Evolutionary conservation across 1,139 yeast species (phyloP).

Genomic region (Lodderomyces orthopsilosis): DNA sequence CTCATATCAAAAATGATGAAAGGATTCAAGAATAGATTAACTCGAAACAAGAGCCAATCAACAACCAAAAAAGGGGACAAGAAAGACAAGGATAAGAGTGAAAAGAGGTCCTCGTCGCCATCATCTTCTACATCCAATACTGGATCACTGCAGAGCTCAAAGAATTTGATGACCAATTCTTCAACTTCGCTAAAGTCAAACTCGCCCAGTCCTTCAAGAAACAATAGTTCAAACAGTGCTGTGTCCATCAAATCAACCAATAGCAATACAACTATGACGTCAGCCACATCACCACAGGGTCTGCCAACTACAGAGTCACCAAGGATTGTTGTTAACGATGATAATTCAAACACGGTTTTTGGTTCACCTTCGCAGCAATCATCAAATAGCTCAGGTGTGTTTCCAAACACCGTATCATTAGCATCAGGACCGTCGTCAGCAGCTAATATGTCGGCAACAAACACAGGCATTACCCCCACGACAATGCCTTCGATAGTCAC

Average conservation of each 20-base stretch:
- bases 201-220: slow-evolving; percentile 25
- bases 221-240: slow-evolving; percentile 32
- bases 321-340: slow-evolving; percentile 26
- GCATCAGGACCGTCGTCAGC: slow-evolving; percentile 5
- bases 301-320: slow-evolving; percentile 25
- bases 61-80: slow-evolving; percentile 35
- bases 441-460: slow-evolving; percentile 15
- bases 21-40: slow-evolving; percentile 50
- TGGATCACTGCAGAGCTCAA: slow-evolving; percentile 25
- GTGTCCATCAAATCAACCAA: slow-evolving; percentile 26
- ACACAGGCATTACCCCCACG: slow-evolving; percentile 9
- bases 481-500: slow-evolving; percentile 11
- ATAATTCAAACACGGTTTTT: slow-evolving; percentile 9
- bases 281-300: slow-evolving; percentile 16
- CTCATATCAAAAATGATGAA: slow-evolving; percentile 40
- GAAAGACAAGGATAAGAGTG: slow-evolving; percentile 27
- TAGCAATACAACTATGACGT: slow-evolving; percentile 15
- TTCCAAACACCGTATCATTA: slow-evolving; percentile 1
- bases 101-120: slow-evolving; percentile 15
- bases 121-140: slow-evolving; percentile 11
- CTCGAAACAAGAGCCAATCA: slow-evolving; percentile 42
- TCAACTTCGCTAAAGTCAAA: slow-evolving; percentile 27
- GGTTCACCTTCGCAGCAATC: slow-evolving; percentile 12
- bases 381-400: slow-evolving; percentile 7
- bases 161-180: slow-evolving; percentile 20